Conservation (phyloP, 345 rosid species). For the Cardamine resedifolia region DNA sequence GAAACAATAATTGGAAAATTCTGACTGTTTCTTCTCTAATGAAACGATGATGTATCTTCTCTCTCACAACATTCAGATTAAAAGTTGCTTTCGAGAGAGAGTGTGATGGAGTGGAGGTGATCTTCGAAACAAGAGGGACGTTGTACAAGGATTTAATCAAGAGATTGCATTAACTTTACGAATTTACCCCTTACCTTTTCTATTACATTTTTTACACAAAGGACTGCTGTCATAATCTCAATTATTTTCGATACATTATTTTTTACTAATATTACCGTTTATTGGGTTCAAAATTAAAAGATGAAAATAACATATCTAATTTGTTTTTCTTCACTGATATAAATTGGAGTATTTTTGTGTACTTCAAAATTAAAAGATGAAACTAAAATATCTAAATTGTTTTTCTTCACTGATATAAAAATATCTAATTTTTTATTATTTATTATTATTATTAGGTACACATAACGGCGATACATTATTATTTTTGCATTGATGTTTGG, state of each 20-base stretch:
- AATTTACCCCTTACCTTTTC: neutral
- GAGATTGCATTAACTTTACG: neutral
- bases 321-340: too few relatives aligned
- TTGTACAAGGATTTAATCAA: conserved; percentile 25
- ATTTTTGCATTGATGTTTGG: conserved; percentile 26
- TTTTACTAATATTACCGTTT: neutral
- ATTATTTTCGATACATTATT: neutral
- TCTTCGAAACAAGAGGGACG: conserved; percentile 27
- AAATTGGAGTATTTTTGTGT: neutral
- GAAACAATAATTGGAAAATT: conserved; percentile 25
- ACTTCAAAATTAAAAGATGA: too few relatives aligned
- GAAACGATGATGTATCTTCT: conserved; percentile 2
- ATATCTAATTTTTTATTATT: too few relatives aligned
- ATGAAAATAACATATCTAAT: too few relatives aligned
- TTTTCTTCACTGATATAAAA: too few relatives aligned
- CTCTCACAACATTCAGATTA: conserved; percentile 17
- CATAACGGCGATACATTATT: conserved; percentile 2
- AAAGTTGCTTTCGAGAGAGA: conserved; percentile 21
- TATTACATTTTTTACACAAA: neutral
- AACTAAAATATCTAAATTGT: too few relatives aligned
- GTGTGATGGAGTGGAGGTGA: neutral
- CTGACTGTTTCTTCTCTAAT: conserved; percentile 24
- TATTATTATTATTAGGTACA: too few relatives aligned
- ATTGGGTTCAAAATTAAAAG: neutral
- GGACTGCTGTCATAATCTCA: neutral